Percentiles rank a stretch among this genome's conserved stretches.
phyloP scores from a whole-genome alignment of 2,329 filamentous ascomycete genomes.

The Podosphaera fusca region DNA sequence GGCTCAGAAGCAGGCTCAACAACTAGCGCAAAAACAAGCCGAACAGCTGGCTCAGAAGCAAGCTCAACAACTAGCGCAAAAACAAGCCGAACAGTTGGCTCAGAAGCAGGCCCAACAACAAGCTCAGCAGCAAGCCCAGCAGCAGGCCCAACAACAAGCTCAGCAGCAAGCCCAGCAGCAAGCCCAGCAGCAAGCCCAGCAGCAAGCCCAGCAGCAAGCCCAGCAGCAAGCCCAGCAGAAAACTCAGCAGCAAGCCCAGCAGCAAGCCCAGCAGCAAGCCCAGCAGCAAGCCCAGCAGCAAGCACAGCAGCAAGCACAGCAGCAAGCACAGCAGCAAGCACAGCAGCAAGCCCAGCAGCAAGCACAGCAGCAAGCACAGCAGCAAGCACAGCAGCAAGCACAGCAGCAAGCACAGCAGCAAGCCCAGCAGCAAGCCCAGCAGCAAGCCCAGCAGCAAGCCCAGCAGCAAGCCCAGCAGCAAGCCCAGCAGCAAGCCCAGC shows the following conservation, averaged over 20 bases:
- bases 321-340: constrained; percentile 3
- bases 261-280: constrained; percentile 2
- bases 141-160: too few relatives aligned
- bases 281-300: constrained; percentile 2
- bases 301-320: constrained; percentile 2
- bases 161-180: too few relatives aligned
- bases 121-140: too few relatives aligned
- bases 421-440: constrained; percentile 1
- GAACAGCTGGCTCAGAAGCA: constrained; percentile 2
- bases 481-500: constrained; percentile 3
- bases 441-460: constrained; percentile 2
- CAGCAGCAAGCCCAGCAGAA: too few relatives aligned
- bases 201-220: too few relatives aligned
- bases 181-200: too few relatives aligned
- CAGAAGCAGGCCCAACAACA: neutral
- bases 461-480: constrained; percentile 1
- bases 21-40: constrained; percentile 2
- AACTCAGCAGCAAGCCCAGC: constrained; percentile 4
- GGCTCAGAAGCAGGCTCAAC: constrained; percentile 1
- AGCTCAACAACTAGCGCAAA: constrained; percentile 1
- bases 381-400: constrained; percentile 3
- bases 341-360: constrained; percentile 1
- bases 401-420: constrained; percentile 4
- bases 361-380: constrained; percentile 3
- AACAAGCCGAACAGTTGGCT: constrained; percentile 2